phyloP scores from a whole-genome alignment of 257 asterid species.

The Petrea volubilis region DNA sequence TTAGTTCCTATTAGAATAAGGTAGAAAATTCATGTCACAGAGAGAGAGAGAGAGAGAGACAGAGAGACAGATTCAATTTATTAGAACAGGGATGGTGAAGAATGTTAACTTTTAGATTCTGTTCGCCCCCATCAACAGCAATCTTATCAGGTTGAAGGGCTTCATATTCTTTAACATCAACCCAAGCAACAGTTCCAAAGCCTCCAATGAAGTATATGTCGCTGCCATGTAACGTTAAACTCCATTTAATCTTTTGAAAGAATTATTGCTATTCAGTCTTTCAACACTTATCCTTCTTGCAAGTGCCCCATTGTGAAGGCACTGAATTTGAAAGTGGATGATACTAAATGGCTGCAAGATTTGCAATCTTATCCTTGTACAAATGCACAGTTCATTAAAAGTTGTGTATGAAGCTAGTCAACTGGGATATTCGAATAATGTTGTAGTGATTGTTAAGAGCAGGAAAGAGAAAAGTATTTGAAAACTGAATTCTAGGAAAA shows the following conservation, averaged over 20 bases:
- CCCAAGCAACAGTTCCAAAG: conserved; percentile 98
- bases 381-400: too few relatives aligned
- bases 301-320: not conserved
- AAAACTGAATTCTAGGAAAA: not conserved
- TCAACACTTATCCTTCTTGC: not conserved
- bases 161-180: conserved; percentile 88
- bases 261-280: not conserved
- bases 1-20: conserved; percentile 58
- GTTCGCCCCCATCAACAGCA: conserved; percentile 94
- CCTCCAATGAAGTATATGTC: conserved; percentile 98
- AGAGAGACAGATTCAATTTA: not conserved
- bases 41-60: not conserved
- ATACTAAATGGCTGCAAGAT: not conserved
- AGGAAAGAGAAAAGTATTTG: too few relatives aligned
- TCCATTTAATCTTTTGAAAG: conserved; percentile 9
- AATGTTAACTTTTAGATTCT: conserved; percentile 69
- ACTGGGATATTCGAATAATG: not conserved
- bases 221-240: conserved; percentile 42
- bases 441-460: too few relatives aligned
- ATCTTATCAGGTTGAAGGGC: conserved; percentile 83
- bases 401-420: too few relatives aligned
- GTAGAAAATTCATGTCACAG: not conserved
- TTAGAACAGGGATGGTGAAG: not conserved
- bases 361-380: not conserved
- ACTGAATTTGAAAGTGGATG: not conserved